A percentile compares a stretch with the other conserved stretches of the same genome.
Conservation (phyloP, 768 basidiomycete species). For the Chlorophyllum brunneum region DNA sequence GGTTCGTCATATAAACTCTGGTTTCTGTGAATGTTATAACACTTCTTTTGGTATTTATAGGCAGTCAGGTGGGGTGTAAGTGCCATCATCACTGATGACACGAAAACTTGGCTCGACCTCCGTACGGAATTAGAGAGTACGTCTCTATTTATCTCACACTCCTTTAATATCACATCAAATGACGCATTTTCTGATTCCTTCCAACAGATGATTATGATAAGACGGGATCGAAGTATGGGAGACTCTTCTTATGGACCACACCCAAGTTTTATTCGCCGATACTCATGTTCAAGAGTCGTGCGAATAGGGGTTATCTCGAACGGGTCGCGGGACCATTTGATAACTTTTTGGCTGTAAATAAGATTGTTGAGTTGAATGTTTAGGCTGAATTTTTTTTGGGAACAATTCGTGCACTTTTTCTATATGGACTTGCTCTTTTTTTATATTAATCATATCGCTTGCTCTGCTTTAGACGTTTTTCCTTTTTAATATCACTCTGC, state of each 20-base stretch:
- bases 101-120: conserved; percentile 63
- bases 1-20: conserved; percentile 31
- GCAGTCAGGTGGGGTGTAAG: conserved; percentile 77
- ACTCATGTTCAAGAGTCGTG: conserved; percentile 24
- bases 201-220: conserved; percentile 62
- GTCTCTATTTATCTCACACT: conserved; percentile 18
- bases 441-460: too few relatives aligned
- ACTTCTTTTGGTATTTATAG: conserved; percentile 30
- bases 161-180: background rate
- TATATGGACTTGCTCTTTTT: too few relatives aligned
- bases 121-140: conserved; percentile 54
- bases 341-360: conserved; percentile 14
- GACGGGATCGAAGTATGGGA: conserved; percentile 55
- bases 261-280: conserved; percentile 55
- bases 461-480: too few relatives aligned
- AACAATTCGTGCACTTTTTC: too few relatives aligned
- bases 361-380: conserved; percentile 11
- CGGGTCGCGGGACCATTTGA: conserved; percentile 54
- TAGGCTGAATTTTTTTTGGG: too few relatives aligned
- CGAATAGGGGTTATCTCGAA: conserved; percentile 37
- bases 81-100: conserved; percentile 76
- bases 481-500: too few relatives aligned
- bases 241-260: conserved; percentile 74
- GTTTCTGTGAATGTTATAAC: background rate
- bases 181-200: background rate